Percentiles rank a stretch among this genome's conserved stretches.
phyloP scores from a whole-genome alignment of 768 basidiomycete species.

The Trametes punicea region DNA sequence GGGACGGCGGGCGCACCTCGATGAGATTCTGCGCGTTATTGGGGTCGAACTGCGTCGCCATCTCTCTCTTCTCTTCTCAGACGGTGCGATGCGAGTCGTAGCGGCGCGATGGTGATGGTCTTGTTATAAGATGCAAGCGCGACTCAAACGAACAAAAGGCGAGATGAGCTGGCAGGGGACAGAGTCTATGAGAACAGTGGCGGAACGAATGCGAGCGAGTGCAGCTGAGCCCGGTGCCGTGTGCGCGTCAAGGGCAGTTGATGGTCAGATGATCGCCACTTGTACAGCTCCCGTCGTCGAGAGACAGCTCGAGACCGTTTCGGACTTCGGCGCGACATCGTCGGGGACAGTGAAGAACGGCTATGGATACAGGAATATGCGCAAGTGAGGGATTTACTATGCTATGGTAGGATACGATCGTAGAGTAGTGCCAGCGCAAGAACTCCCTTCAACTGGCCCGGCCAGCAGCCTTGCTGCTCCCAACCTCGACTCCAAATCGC shows the following conservation, averaged over 20 bases:
- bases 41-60: constrained; percentile 72
- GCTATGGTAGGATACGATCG: background rate
- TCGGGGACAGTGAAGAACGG: background rate
- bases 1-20: constrained; percentile 55
- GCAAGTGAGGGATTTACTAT: background rate
- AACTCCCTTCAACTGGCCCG: background rate
- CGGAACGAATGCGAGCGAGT: background rate
- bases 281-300: constrained; percentile 17
- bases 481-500: constrained; percentile 58
- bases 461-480: constrained; percentile 19
- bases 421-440: too few relatives aligned
- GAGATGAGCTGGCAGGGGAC: constrained; percentile 20
- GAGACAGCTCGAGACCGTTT: background rate
- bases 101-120: background rate
- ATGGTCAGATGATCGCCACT: constrained; percentile 20
- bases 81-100: background rate
- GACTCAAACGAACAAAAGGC: background rate
- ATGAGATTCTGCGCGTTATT: constrained; percentile 88
- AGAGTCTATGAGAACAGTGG: background rate
- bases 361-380: constrained; percentile 5
- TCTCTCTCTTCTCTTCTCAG: constrained; percentile 26
- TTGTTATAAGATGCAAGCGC: background rate
- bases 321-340: background rate
- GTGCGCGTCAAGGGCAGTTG: constrained; percentile 16
- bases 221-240: background rate